A percentile compares a stretch with the other conserved stretches of the same genome.
These are phyloP conservation scores for Metschnikowia noctiluminum DNA, from an alignment of 805 yeast genomes.

Conservation along the genomic window DNA sequence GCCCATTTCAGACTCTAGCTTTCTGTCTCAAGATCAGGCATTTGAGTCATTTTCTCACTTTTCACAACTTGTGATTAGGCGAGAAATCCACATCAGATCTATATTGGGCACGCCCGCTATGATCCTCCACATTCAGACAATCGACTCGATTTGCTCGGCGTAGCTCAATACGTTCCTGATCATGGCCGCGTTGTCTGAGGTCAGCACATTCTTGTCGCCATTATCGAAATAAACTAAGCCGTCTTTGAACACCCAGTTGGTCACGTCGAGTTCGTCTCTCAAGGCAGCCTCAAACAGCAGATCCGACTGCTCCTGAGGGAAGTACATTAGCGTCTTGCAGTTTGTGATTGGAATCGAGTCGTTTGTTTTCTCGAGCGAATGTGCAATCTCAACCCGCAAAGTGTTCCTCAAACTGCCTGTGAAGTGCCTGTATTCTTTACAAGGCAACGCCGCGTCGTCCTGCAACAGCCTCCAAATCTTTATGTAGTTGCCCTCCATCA, in stretches of 20 bases:
- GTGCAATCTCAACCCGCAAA: slow-evolving; percentile 81
- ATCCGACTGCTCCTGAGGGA: slow-evolving; percentile 44
- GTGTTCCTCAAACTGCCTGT: slow-evolving; percentile 73
- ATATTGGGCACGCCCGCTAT: too few species aligned
- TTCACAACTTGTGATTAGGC: too few species aligned
- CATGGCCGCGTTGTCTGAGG: slow-evolving; percentile 37
- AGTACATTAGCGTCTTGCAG: slow-evolving; percentile 75
- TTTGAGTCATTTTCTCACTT: too few species aligned
- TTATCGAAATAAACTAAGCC: slow-evolving; percentile 52
- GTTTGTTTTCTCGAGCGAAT: slow-evolving; percentile 78
- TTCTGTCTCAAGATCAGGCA: too few species aligned
- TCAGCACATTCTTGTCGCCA: slow-evolving; percentile 47
- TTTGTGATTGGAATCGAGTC: slow-evolving; percentile 72
- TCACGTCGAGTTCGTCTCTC: slow-evolving; percentile 33
- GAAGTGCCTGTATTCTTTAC: slow-evolving; percentile 75
- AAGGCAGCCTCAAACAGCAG: slow-evolving; percentile 29
- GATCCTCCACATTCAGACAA: slow-evolving; percentile 38
- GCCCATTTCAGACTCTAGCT: too few species aligned
- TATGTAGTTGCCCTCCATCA: slow-evolving; percentile 95
- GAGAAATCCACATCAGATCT: too few species aligned
- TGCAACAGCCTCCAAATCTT: slow-evolving; percentile 79
- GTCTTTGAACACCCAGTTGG: slow-evolving; percentile 56
- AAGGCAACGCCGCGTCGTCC: slow-evolving; percentile 52
- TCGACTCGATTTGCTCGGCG: slow-evolving; percentile 90
- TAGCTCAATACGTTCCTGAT: slow-evolving; percentile 76